These are phyloP conservation scores for Aureobasidium uvarum DNA, from an alignment of 2,329 filamentous ascomycete genomes.

Conservation along the genomic window DNA sequence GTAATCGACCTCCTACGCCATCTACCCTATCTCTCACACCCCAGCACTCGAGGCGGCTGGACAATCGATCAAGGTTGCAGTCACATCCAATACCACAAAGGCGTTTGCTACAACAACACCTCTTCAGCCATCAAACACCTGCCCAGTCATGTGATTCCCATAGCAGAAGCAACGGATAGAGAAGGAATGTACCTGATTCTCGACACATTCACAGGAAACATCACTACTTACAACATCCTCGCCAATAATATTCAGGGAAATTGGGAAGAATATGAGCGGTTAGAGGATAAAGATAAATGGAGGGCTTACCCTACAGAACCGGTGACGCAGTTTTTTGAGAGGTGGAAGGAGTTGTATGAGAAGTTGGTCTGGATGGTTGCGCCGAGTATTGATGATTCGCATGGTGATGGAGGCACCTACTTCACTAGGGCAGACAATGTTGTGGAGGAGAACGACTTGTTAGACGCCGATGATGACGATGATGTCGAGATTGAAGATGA, in stretches of 20 bases:
- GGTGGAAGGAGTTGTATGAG: not conserved
- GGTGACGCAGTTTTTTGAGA: not conserved
- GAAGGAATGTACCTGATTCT: not conserved
- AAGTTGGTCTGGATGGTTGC: slow-evolving; percentile 1
- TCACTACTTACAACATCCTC: not conserved
- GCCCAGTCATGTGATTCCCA: not conserved
- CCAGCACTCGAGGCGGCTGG: not conserved
- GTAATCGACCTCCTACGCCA: not conserved
- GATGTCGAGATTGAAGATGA: not conserved
- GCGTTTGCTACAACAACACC: not conserved
- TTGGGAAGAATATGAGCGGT: not conserved
- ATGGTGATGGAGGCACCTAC: not conserved
- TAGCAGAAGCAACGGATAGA: not conserved
- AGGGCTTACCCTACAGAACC: not conserved
- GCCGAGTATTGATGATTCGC: not conserved
- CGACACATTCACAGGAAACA: not conserved
- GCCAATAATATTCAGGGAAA: not conserved
- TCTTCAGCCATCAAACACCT: not conserved
- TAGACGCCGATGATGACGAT: not conserved
- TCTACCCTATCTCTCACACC: not conserved
- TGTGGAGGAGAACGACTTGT: not conserved
- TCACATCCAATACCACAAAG: not conserved
- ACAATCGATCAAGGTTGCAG: not conserved
- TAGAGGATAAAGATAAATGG: not conserved
- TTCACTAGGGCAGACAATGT: not conserved